Conservation (phyloP, 345 rosid genomes). For the Lumnitzera racemosa region DNA sequence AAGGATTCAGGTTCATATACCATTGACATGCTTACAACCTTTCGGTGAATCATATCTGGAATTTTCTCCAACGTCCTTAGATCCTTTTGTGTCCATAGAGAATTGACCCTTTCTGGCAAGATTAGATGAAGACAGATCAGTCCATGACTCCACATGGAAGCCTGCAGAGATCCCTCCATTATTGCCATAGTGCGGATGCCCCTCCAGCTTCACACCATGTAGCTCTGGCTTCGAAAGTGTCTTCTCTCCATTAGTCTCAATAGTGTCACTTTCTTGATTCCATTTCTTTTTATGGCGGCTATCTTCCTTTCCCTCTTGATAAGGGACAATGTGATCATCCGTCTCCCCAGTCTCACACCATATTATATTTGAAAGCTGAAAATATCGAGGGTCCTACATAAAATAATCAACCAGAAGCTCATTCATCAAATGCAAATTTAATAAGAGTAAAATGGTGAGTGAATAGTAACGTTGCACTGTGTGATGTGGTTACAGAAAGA, state of each 20-base stretch:
- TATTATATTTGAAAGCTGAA: slow-evolving; percentile 79
- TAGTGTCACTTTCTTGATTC: slow-evolving; percentile 31
- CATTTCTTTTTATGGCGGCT: slow-evolving; percentile 39
- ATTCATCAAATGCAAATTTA: slow-evolving; percentile 4
- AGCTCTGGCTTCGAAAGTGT: slow-evolving; percentile 22
- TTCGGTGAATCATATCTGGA: slow-evolving; percentile 29
- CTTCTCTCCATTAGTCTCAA: slow-evolving; percentile 37
- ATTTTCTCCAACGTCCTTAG: slow-evolving; percentile 36
- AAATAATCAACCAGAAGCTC: slow-evolving; percentile 8
- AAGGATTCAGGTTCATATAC: slow-evolving; percentile 17
- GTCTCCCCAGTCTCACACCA: slow-evolving; percentile 69
- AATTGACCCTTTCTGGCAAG: slow-evolving; percentile 37
- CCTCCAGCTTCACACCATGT: slow-evolving; percentile 34
- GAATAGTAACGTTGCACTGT: not conserved
- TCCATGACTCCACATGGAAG: slow-evolving; percentile 48
- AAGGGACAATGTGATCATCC: slow-evolving; percentile 80
- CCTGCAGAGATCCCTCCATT: slow-evolving; percentile 36
- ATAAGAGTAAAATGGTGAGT: not conserved
- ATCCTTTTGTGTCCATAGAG: slow-evolving; percentile 38
- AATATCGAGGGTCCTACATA: slow-evolving; percentile 8
- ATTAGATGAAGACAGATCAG: slow-evolving; percentile 35
- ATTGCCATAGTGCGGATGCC: slow-evolving; percentile 28
- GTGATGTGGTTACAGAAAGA: too few species aligned
- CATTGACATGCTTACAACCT: slow-evolving; percentile 36
- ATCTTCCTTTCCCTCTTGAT: slow-evolving; percentile 38